These are phyloP conservation scores for Vinca minor DNA, from an alignment of 257 asterid species.

Conservation along the genomic window DNA sequence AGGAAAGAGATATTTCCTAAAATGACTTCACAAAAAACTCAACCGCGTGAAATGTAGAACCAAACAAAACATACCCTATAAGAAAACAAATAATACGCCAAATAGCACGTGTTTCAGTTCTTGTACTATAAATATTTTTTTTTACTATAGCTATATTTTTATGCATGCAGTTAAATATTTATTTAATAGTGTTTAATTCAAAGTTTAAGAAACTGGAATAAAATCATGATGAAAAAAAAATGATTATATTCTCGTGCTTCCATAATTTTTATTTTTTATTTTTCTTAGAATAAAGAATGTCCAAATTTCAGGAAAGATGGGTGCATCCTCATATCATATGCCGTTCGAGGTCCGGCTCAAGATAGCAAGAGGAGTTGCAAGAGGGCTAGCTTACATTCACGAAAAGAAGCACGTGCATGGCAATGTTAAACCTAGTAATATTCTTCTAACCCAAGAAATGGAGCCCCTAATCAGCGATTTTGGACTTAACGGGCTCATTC, in stretches of 20 bases:
- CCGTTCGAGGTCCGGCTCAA: conserved; percentile 51
- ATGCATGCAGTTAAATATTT: no score
- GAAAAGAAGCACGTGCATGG: conserved; percentile 90
- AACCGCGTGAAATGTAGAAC: conserved; percentile 43
- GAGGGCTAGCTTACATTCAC: conserved; percentile 74
- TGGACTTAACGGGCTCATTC: conserved; percentile 57
- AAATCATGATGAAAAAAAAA: no score
- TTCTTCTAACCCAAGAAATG: conserved; percentile 69
- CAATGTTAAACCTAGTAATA: conserved; percentile 84
- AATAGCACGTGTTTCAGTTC: conserved; percentile 41
- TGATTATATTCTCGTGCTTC: no score
- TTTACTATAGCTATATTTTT: no score
- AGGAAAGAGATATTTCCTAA: not conserved
- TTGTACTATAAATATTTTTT: not conserved
- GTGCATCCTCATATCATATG: conserved; percentile 71
- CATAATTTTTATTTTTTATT: no score
- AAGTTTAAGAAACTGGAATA: no score
- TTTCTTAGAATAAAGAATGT: not conserved
- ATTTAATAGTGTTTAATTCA: no score
- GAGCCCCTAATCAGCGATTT: conserved; percentile 75
- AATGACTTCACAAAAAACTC: conserved; percentile 10
- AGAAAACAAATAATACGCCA: conserved; percentile 51
- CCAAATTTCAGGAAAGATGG: conserved; percentile 48
- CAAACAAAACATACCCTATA: conserved; percentile 12
- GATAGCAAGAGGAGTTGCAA: conserved; percentile 78